These are phyloP conservation scores for Cucumis hystrix DNA, from an alignment of 306 rosid species.

Conservation along the genomic window DNA sequence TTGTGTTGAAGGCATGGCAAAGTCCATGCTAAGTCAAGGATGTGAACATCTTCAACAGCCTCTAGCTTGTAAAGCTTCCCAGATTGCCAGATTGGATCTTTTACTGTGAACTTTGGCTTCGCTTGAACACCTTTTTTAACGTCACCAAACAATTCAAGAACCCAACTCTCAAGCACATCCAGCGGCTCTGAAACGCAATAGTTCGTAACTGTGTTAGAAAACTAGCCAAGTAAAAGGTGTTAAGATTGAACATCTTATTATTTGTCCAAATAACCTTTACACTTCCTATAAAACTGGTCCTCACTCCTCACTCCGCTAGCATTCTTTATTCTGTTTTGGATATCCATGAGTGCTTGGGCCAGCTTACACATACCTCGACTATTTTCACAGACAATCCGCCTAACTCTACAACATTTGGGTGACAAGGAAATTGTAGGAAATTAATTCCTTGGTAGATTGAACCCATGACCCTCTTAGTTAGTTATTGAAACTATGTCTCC, in stretches of 20 bases:
- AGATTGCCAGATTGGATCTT: slow-evolving; percentile 71
- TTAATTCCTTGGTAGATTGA: no score
- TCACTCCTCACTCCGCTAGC: background rate
- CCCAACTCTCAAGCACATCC: slow-evolving; percentile 89
- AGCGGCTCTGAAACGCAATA: slow-evolving; percentile 57
- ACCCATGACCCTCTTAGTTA: no score
- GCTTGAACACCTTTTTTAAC: slow-evolving; percentile 50
- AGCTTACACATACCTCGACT: no score
- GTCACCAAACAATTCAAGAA: slow-evolving; percentile 56
- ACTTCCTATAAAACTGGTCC: background rate
- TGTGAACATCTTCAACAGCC: slow-evolving; percentile 90
- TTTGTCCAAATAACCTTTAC: background rate
- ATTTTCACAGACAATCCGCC: no score
- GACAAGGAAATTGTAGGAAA: no score
- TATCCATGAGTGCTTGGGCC: no score
- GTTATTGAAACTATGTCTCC: no score
- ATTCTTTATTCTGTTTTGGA: no score
- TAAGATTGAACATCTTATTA: background rate
- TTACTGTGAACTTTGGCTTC: slow-evolving; percentile 43
- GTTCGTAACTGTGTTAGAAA: slow-evolving; percentile 8
- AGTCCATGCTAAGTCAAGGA: slow-evolving; percentile 72
- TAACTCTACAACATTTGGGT: no score
- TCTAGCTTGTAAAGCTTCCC: slow-evolving; percentile 71
- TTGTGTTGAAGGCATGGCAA: slow-evolving; percentile 63
- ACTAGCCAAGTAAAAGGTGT: background rate